Evolutionary conservation across 1,284 basidiomycete species (phyloP).

Genomic region (Boletus albobrunnescens): DNA sequence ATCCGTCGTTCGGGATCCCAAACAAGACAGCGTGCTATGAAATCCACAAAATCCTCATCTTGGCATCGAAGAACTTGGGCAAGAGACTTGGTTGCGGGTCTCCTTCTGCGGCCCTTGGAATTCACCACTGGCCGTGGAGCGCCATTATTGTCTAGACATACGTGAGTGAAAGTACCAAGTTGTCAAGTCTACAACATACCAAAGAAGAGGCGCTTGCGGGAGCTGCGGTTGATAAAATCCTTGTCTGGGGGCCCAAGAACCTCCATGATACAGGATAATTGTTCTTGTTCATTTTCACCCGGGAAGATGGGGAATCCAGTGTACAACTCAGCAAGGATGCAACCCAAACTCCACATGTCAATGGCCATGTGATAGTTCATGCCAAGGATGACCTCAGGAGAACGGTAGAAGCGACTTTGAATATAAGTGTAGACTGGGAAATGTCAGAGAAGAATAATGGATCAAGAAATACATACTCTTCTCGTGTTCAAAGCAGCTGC

Average conservation of each 20-base stretch:
- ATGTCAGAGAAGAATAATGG: slow-evolving; percentile 15
- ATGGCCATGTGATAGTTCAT: slow-evolving; percentile 96
- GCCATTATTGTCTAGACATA: slow-evolving; percentile 77
- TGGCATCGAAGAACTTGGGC: slow-evolving; percentile 85
- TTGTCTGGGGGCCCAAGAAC: slow-evolving; percentile 94
- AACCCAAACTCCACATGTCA: slow-evolving; percentile 98
- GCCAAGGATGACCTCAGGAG: slow-evolving; percentile 90
- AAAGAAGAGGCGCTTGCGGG: slow-evolving; percentile 93
- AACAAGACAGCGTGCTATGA: slow-evolving; percentile 91
- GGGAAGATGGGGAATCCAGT: slow-evolving; percentile 99
- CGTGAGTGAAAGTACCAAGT: slow-evolving; percentile 1
- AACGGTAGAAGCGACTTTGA: slow-evolving; percentile 94
- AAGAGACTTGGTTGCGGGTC: slow-evolving; percentile 88
- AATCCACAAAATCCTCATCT: slow-evolving; percentile 87
- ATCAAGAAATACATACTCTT: slow-evolving; percentile 68
- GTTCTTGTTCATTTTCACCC: slow-evolving; percentile 99
- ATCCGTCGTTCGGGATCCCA: slow-evolving; percentile 98
- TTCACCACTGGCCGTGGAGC: slow-evolving; percentile 92
- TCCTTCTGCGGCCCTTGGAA: slow-evolving; percentile 89
- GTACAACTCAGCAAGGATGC: slow-evolving; percentile 95
- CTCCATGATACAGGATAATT: slow-evolving; percentile 99
- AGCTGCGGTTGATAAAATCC: slow-evolving; percentile 91
- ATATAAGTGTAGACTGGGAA: slow-evolving; percentile 91
- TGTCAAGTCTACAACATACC: slow-evolving; percentile 50
- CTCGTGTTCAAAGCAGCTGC: slow-evolving; percentile 97